Evolutionary conservation across 352 stramenopile species (phyloP), one percentile per base, ranked within the genome.

Genomic region (Globisporangium splendens): DNA sequence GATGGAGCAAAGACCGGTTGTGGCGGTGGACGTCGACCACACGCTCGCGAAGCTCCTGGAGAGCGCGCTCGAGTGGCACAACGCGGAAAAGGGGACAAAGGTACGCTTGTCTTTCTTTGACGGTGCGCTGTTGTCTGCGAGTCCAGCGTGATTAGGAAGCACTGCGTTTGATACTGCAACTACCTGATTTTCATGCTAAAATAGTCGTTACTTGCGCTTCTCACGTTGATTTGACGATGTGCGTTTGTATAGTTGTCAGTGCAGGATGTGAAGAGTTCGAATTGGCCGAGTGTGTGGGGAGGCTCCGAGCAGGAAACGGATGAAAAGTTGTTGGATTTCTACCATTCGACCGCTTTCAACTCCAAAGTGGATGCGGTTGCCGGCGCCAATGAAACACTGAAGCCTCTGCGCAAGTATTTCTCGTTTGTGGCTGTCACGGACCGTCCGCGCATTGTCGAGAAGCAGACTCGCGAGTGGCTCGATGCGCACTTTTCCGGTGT

Each of bases 391-490:
- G 76, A 77, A 17, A 63, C 63, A 59, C 76, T 90, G 15, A 83
- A 84, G 63, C 68, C 70, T 7, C 57, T 92, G 47, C 78, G 80
- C 57, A 77, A 79, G 54, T 73, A 66, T 44, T 90, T 90, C 33
- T 82, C 69, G n/a, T 51, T 92, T 33, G 50, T 88, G 21, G 83
- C 70, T 7, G 58, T 92, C 54, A 83, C 80, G 17, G 66, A 86
- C 44, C 77, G 80, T 2, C 83, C 83, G 22, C 83, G 78, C 3
- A 39, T 52, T 14, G 72, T 83, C 24, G 83, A 92, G 65, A 87
- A 78, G 51, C 65, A 70, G n/a, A 90, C 83, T 22, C 75, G 80
- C 46, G 79, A 88, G 68, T 92, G 83, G 83, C 61, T 92, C 17
- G 83, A 92, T 50, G 56, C 62, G 35, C 55, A 88, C 55, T 90